Base-by-base conservation (phyloP, 2,329 filamentous ascomycete species). In the Paradendryphiella salina region DNA sequence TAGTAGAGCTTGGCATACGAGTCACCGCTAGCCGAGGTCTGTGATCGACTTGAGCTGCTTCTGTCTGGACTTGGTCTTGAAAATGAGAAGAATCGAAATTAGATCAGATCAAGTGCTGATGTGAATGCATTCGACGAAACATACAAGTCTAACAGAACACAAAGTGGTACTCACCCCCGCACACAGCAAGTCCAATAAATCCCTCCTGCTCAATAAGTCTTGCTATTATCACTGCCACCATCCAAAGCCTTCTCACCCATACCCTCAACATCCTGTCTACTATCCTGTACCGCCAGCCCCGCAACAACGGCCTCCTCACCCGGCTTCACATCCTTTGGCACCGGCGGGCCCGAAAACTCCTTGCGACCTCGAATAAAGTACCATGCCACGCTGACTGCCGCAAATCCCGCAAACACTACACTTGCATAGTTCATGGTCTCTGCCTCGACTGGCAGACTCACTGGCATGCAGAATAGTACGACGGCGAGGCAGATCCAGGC, bases 381-480 rank as follows among this genome's bases (percentile, higher is more conserved):
- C 66, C 73, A 74, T 1, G 61, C 56, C 1, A 73, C 46, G 49
- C 67, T 71, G 17, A 76, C 74, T 3, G 55, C 29, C 3, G 70
- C 71, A 37, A 76, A 72, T 0, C 73, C 72, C 11, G 70, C 73
- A 55, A 75, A 76, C 0, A 75, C 74, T 2, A 73, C 73, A 34
- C 63, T 69, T 1, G 72, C 73, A 46, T 76, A 76, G 51, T 79
- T 79, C 77, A 79, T 73, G 3, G 61, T 70, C 1, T 59, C 60
- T 0, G 75, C 63, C 29, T 70, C 72, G 0, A 74, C 73, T 0
- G 77, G 75, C 10, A 79, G 54, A 36, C 69, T 74, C 18, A 78
- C 74, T 0, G 78, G 88, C 86, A 92, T 89, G 68, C 86, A 90
- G 76, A 90, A 92, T 36, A 92, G 75, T 48, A 88, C 80, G 13